Conservation (phyloP, 75 land plant genomes). For the Pinus taeda region DNA sequence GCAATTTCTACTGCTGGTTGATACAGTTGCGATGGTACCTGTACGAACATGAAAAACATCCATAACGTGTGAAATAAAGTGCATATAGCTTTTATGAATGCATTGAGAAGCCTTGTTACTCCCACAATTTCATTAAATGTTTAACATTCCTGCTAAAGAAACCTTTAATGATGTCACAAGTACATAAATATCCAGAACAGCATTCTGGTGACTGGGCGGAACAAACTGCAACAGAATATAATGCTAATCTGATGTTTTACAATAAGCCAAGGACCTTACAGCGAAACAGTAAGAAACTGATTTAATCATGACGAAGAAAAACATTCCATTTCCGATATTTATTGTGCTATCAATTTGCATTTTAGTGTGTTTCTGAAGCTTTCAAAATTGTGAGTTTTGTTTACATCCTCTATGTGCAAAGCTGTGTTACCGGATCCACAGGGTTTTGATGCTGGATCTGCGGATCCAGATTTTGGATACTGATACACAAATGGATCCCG, state of each 20-base stretch:
- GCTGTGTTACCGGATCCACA: background rate
- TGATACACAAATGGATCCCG: too few species aligned
- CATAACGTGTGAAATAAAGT: too few species aligned
- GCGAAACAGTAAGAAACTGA: background rate
- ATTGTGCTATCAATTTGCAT: background rate
- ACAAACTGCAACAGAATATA: background rate
- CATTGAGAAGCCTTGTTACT: background rate
- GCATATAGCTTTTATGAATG: background rate
- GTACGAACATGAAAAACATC: conserved; percentile 3
- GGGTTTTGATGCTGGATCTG: too few species aligned
- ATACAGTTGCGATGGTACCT: conserved; percentile 51
- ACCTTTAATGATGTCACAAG: background rate
- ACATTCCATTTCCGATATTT: background rate
- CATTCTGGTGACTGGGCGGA: background rate
- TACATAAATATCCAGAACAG: background rate
- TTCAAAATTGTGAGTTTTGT: background rate
- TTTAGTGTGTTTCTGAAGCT: background rate
- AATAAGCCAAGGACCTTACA: background rate
- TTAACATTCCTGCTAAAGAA: background rate
- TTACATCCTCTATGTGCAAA: background rate
- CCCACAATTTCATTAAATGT: background rate
- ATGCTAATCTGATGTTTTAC: conserved; percentile 1
- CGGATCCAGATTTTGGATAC: too few species aligned
- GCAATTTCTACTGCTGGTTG: conserved; percentile 48
- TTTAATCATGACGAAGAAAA: background rate